A percentile compares a stretch with the other conserved stretches of the same genome.
Conservation (phyloP, 2,329 filamentous ascomycete genomes). For the Scedosporium apiospermum region DNA sequence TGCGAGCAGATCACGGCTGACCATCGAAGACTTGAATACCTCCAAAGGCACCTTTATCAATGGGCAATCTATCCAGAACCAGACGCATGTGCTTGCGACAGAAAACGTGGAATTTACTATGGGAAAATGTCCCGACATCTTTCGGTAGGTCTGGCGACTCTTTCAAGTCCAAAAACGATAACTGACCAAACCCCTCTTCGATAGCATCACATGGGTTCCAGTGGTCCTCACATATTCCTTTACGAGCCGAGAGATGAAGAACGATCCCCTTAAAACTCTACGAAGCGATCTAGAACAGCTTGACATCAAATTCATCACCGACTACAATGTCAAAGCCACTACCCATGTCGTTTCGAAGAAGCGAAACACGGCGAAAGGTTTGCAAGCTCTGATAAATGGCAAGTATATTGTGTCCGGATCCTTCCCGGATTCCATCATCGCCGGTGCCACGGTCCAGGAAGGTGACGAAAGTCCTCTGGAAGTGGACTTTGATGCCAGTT, state of each 20-base stretch:
- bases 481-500: conserved; percentile 65
- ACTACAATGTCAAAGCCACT: conserved; percentile 61
- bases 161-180: too few species aligned
- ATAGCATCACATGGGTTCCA: conserved; percentile 68
- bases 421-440: conserved; percentile 64
- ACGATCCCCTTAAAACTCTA: conserved; percentile 52
- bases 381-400: conserved; percentile 78
- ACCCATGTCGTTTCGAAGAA: conserved; percentile 87
- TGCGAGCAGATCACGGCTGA: conserved; percentile 57
- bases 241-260: conserved; percentile 59
- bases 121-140: conserved; percentile 57
- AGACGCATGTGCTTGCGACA: conserved; percentile 40
- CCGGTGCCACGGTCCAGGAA: conserved; percentile 45
- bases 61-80: conserved; percentile 57
- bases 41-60: conserved; percentile 78
- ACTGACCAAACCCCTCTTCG: conserved; percentile 6
- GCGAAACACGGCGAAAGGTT: conserved; percentile 76
- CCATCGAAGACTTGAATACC: conserved; percentile 69
- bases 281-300: conserved; percentile 63
- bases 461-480: conserved; percentile 54
- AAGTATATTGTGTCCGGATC: conserved; percentile 64
- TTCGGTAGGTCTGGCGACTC: conserved; percentile 35
- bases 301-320: conserved; percentile 76
- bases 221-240: conserved; percentile 76
- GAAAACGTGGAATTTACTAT: conserved; percentile 58